Evolutionary conservation across 2,329 filamentous ascomycete species (phyloP), one percentile per base, ranked within the genome.

Genomic region (Pseudocercospora musae): DNA sequence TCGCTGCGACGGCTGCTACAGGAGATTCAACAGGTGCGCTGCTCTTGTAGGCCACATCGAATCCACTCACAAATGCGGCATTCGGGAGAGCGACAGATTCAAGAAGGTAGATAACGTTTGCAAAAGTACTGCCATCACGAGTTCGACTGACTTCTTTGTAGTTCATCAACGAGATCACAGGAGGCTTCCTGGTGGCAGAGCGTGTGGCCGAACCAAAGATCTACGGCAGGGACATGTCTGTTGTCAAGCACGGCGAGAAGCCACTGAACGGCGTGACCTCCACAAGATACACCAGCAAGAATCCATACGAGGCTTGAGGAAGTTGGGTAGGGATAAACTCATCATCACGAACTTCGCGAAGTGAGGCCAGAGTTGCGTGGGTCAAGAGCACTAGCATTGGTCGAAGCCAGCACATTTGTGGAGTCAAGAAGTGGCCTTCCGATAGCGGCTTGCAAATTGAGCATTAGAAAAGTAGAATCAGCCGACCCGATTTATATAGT

Each of bases 31-130:
- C 11, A 74, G 66, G 1, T 68, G 70, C 42, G 72, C 75, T 0
- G 71, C 74, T 1, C 72, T 81, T 7, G 74, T 81, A 37, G 64
- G 71, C 0, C 79, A 81, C 66, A 77, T 74, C 65, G 79, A 81
- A 69, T 66, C 70, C n/a, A 73, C 71, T 4, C 76, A 73, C 58
- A 71, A 71, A 7, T 74, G 72, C 54, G 50, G 59, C 48, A 73
- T 80, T 63, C 73, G 73, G 58, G 72, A 76, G 59, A 72, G 74
- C 2, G 69, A 72, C 2, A 66, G 75, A 53, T 80, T 74, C 63
- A 69, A 63, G 31, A 68, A 72, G 55, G 75, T 68, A 57, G 31
- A 66, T 64, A 1, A 18, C 21, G 40, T 20, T 44, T 20, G 5
- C 27, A 29, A 29, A 7, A 8, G 27, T 29, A 29, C 27, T 29